Percentiles rank a stretch among this genome's conserved stretches.
These are phyloP conservation scores for Begonia loranthoides DNA, from an alignment of 306 rosid genomes.

Conservation along the genomic window DNA sequence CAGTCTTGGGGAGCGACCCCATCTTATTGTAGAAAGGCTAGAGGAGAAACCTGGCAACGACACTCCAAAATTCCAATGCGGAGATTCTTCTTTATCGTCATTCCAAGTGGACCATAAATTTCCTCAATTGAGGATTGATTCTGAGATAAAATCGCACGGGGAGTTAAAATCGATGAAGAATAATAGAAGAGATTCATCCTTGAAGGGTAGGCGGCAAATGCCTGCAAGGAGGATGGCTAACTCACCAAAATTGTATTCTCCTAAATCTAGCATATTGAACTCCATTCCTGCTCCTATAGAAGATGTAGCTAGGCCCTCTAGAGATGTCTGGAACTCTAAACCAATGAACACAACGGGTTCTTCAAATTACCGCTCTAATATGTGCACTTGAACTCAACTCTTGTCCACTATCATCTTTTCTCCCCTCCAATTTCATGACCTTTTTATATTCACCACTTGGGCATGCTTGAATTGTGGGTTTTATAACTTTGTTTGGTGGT, in stretches of 20 bases:
- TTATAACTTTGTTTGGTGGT: no score
- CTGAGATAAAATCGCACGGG: constrained; percentile 41
- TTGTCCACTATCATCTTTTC: not conserved
- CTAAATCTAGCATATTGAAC: constrained; percentile 63
- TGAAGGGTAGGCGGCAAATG: constrained; percentile 44
- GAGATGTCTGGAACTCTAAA: constrained; percentile 63
- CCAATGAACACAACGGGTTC: constrained; percentile 37
- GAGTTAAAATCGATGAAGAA: constrained; percentile 42
- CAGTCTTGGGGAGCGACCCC: constrained; percentile 77
- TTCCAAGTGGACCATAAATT: constrained; percentile 44
- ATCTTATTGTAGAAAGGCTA: constrained; percentile 53
- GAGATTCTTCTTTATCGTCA: constrained; percentile 53
- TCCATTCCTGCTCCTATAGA: constrained; percentile 41
- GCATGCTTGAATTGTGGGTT: no score
- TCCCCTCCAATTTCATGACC: not conserved
- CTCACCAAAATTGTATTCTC: constrained; percentile 48
- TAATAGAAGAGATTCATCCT: constrained; percentile 50
- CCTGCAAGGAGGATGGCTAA: constrained; percentile 55
- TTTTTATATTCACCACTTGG: no score
- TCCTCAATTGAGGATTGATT: constrained; percentile 33
- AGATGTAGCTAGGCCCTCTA: constrained; percentile 40
- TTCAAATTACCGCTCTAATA: constrained; percentile 35
- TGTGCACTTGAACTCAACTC: constrained; percentile 16
- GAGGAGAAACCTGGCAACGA: constrained; percentile 66
- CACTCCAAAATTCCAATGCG: constrained; percentile 40